Evolutionary conservation across 2,329 filamentous ascomycete genomes (phyloP), one percentile per base, ranked within the genome.

Genomic region (Trichoderma sp.): DNA sequence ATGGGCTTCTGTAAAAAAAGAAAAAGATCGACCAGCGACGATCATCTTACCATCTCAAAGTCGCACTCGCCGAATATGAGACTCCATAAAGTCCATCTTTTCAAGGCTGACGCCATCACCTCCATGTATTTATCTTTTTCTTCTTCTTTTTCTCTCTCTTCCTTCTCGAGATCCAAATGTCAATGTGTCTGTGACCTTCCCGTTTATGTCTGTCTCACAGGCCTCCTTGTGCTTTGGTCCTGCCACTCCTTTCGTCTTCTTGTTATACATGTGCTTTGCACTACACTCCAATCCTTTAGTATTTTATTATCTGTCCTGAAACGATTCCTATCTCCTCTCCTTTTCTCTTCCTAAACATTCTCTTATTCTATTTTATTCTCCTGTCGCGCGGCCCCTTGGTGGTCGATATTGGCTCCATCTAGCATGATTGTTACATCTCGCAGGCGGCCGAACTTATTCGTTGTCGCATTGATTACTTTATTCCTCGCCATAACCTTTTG

Each of bases 401-500:
- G 28, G 62, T 64, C 58, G 47, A 61, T 23, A 39, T 47, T 23
- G 4, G 11, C 26, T 17, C 36, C 8, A 15, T 8, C 30, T 15
- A 59, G 20, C 11, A 74, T 74, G 73, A 39, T 71, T 26, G 23
- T 69, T 15, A 26, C 63, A 17, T 65, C 63, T n/a, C n/a, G 63
- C 13, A 70, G 62, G 58, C 55, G 66, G 70, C 72, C 72, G 69
- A 72, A 57, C 32, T 28, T 73, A 50, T 36, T 32, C 65, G 58
- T 70, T 53, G 68, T 55, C 13, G 62, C 70, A 11, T 53, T 62
- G 9, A 36, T 69, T 36, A 23, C 68, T 30, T 47, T 73, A n/a
- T 28, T 73, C 30, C 13, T 73, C 28, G 28, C 50, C 20, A 43
- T 73, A 36, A 17, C 43, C 9, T 55, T 71, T 17, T 73, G 67